A percentile compares a stretch with the other conserved stretches of the same genome.
Evolutionary conservation across 768 basidiomycete genomes (phyloP).

Genomic region (Gymnopilus junonius): DNA sequence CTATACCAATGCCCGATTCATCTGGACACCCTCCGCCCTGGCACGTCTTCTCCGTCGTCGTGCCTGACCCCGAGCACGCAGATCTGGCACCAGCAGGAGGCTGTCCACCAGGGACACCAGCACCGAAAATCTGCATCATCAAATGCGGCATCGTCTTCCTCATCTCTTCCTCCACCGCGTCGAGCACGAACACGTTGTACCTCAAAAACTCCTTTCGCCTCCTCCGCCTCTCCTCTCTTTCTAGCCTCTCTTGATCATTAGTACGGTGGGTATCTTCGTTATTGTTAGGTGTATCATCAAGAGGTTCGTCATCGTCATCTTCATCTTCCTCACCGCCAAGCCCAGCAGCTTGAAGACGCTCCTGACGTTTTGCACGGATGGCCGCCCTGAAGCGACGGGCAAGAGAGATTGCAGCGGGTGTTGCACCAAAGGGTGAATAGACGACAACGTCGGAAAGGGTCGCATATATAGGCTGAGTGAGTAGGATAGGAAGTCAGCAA

Average conservation of each 20-base stretch:
- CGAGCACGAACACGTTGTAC: constrained; percentile 83
- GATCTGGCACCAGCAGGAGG: not conserved
- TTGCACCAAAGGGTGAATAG: constrained; percentile 76
- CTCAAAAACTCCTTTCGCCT: constrained; percentile 39
- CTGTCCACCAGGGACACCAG: constrained; percentile 37
- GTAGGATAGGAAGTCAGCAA: not conserved
- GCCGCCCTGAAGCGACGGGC: constrained; percentile 72
- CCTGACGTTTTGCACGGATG: constrained; percentile 57
- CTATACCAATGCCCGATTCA: constrained; percentile 10
- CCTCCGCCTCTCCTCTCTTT: constrained; percentile 6
- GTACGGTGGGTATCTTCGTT: not conserved
- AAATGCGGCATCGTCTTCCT: constrained; percentile 51
- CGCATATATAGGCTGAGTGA: constrained; percentile 75
- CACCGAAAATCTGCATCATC: constrained; percentile 52
- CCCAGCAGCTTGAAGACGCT: constrained; percentile 42
- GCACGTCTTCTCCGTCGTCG: constrained; percentile 8
- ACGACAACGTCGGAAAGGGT: constrained; percentile 90
- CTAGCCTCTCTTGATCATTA: not conserved
- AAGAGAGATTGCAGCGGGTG: constrained; percentile 57
- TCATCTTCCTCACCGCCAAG: constrained; percentile 9
- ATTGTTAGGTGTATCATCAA: not conserved
- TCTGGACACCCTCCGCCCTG: not conserved
- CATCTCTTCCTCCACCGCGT: constrained; percentile 54
- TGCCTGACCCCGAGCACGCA: not conserved
- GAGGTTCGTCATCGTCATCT: not conserved